A percentile compares a stretch with the other conserved stretches of the same genome.
These are phyloP conservation scores for Candida labiduridarum DNA, from an alignment of 1,139 yeast genomes.

Conservation along the genomic window DNA sequence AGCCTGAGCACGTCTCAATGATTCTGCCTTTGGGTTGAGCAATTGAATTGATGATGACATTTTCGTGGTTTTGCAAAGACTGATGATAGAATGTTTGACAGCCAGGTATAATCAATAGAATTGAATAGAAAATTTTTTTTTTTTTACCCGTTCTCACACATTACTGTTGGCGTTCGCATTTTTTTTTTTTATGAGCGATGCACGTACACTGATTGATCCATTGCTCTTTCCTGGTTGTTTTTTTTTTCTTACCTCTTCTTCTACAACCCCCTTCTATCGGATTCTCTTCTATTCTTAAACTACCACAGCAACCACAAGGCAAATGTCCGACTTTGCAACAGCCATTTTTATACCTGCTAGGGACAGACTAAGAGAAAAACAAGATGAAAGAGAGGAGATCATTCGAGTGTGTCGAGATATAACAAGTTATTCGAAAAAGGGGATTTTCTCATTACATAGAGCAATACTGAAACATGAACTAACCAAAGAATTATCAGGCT, in stretches of 20 bases:
- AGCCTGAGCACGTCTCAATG: slow-evolving; percentile 91
- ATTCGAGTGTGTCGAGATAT: slow-evolving; percentile 39
- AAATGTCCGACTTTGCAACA: slow-evolving; percentile 5
- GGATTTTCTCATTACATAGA: slow-evolving; percentile 41
- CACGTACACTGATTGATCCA: background rate
- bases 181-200: background rate
- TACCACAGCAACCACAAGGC: background rate
- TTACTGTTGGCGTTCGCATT: too few species aligned
- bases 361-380: slow-evolving; percentile 19
- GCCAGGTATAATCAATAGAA: background rate
- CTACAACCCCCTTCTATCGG: background rate
- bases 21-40: slow-evolving; percentile 95
- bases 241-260: background rate
- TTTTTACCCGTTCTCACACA: slow-evolving; percentile 1
- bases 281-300: background rate
- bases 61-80: background rate
- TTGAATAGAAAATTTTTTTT: background rate
- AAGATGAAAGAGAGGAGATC: slow-evolving; percentile 38
- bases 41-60: slow-evolving; percentile 76
- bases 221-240: slow-evolving; percentile 3
- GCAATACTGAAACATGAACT: slow-evolving; percentile 10
- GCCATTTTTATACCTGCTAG: slow-evolving; percentile 22
- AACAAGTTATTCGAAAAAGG: slow-evolving; percentile 40
- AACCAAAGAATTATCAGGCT: slow-evolving; percentile 17
- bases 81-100: background rate